Conservation (phyloP, 768 basidiomycete genomes). For the Leccinum aurantiacum region DNA sequence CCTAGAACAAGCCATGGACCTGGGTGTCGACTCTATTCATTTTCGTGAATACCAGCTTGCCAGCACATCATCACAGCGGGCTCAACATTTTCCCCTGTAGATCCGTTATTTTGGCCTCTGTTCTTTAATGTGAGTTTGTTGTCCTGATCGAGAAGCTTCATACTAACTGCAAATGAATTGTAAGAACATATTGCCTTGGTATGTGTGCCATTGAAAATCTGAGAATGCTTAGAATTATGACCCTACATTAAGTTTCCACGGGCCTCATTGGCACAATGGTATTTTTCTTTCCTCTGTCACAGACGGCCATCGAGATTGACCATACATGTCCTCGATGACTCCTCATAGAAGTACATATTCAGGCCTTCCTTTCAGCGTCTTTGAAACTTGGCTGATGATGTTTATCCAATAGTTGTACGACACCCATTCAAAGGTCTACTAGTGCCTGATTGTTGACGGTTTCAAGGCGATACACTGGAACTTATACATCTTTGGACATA, state of each 20-base stretch:
- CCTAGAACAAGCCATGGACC: neutral
- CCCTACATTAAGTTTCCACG: neutral
- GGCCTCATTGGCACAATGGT: neutral
- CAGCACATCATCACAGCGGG: neutral
- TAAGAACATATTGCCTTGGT: neutral
- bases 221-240: neutral
- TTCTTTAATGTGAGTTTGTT: neutral
- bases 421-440: neutral
- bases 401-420: neutral
- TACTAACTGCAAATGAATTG: neutral
- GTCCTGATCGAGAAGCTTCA: neutral
- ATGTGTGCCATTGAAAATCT: neutral
- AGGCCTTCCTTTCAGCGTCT: no score
- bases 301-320: no score
- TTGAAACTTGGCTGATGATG: no score
- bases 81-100: neutral
- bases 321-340: no score
- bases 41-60: neutral
- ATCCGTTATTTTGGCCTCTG: neutral
- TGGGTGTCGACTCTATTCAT: conserved; percentile 1
- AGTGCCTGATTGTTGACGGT: neutral
- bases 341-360: no score
- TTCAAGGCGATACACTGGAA: neutral
- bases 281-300: neutral
- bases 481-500: neutral